A percentile compares a stretch with the other conserved stretches of the same genome.
phyloP scores from a whole-genome alignment of 805 yeast genomes.

The Limtongia smithiae region DNA sequence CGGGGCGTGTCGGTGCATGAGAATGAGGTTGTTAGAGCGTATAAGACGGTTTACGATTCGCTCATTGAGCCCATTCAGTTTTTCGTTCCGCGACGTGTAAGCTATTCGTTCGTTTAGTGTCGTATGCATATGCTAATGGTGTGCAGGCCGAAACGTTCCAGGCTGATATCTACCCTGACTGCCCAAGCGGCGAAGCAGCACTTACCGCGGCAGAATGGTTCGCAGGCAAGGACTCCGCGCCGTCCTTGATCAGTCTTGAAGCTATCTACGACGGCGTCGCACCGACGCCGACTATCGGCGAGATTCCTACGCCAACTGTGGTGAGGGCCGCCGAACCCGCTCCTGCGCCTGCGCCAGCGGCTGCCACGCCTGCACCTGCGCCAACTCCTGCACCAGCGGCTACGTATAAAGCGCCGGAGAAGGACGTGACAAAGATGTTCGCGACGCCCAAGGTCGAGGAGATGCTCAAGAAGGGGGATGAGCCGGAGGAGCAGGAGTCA shows the following conservation, averaged over 20 bases:
- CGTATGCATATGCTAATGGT: neutral
- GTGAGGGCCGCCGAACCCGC: conserved; percentile 7
- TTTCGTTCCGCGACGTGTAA: conserved; percentile 77
- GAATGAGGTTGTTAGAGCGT: conserved; percentile 78
- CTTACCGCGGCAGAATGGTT: conserved; percentile 75
- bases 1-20: conserved; percentile 71
- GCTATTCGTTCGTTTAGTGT: neutral
- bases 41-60: conserved; percentile 82
- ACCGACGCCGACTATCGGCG: conserved; percentile 18
- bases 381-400: conserved; percentile 10
- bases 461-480: conserved; percentile 48
- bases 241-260: conserved; percentile 71
- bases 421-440: conserved; percentile 47
- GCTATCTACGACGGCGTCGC: conserved; percentile 47
- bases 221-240: conserved; percentile 73
- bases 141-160: conserved; percentile 77
- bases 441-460: conserved; percentile 47
- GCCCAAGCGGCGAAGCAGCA: conserved; percentile 78
- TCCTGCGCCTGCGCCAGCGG: conserved; percentile 24
- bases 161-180: conserved; percentile 87
- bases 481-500: conserved; percentile 39
- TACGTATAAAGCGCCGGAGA: neutral
- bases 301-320: no score
- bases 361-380: conserved; percentile 24
- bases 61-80: conserved; percentile 88